Base-by-base conservation (phyloP, 2,329 filamentous ascomycete genomes). In the Cryphonectria naterciae region DNA sequence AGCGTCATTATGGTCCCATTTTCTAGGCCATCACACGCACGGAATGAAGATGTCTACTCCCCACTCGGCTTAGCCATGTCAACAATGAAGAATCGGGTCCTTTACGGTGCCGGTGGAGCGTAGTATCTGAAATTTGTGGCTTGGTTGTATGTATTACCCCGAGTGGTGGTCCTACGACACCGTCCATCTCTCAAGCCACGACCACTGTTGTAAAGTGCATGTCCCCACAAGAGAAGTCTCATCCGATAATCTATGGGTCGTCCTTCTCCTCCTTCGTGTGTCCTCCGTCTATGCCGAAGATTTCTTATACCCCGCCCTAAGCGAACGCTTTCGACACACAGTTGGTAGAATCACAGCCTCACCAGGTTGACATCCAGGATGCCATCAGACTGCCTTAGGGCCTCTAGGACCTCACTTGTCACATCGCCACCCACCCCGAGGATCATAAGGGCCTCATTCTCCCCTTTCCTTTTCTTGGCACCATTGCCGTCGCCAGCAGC, bases 361-460 rank as follows among this genome's bases (percentile, higher is more conserved):
- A 89, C 83, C 73, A 89, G 74, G 73, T 85, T 87, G 63, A 89
- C 87, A 74, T 87, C 79, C 70, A 89, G 77, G 61, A 89, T 87
- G 6, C 87, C 87, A 74, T 87, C 84, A 0, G 84, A 81, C 67
- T 78, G 81, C 37, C 80, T 80, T 75, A 89, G 76, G 28, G 85
- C 85, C 6, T 82, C 81, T 61, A 88, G 74, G 6, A 89, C 83
- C 46, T 88, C 85, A 68, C 86, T 85, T 0, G 85, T 86, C 25
- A 94, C 89, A 4, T 85, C 84, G 2, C 88, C 87, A 76, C 92
- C 90, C 13, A 95, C 89, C 0, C 93, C 92, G 66, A 95, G 75
- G 75, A 95, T 95, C 93, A 95, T 95, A 74, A 95, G 80, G 13
- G 93, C 93, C 81, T 95, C 93, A 60, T 90, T 88, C 65, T 79